Evolutionary conservation across 805 yeast genomes (phyloP).

Genomic region (Kodamaea kakaduensis): DNA sequence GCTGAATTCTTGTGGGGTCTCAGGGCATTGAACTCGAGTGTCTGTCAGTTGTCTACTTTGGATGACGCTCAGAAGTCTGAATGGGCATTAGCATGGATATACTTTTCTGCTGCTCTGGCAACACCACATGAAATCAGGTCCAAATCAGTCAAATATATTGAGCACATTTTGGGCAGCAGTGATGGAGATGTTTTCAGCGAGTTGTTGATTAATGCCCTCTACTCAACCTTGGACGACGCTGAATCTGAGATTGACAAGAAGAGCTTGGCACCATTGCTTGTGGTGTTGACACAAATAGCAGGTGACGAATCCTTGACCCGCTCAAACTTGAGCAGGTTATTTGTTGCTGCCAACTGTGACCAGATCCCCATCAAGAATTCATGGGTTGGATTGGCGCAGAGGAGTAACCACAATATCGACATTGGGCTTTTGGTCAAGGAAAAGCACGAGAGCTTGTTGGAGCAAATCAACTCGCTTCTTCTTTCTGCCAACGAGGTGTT

Average conservation of each 20-base stretch:
- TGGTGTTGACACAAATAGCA: slow-evolving; percentile 21
- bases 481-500: slow-evolving; percentile 18
- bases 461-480: slow-evolving; percentile 19
- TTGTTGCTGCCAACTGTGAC: slow-evolving; percentile 28
- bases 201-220: slow-evolving; percentile 43
- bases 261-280: slow-evolving; percentile 22
- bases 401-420: slow-evolving; percentile 47
- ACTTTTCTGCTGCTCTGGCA: slow-evolving; percentile 40
- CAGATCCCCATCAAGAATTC: slow-evolving; percentile 40
- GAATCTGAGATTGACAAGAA: slow-evolving; percentile 14
- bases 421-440: slow-evolving; percentile 53
- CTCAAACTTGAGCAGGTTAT: slow-evolving; percentile 19
- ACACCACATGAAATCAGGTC: slow-evolving; percentile 33
- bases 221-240: slow-evolving; percentile 17
- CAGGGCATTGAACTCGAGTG: slow-evolving; percentile 38
- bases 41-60: slow-evolving; percentile 15
- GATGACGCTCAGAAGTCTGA: slow-evolving; percentile 15
- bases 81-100: slow-evolving; percentile 50
- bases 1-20: slow-evolving; percentile 53
- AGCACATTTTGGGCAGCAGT: slow-evolving; percentile 20
- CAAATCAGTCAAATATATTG: slow-evolving; percentile 29
- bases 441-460: slow-evolving; percentile 20
- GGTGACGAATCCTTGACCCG: slow-evolving; percentile 14
- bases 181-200: slow-evolving; percentile 29
- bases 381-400: slow-evolving; percentile 76